Conservation (phyloP, 2,329 filamentous ascomycete genomes). For the Aspergillus pseudoglaucus region DNA sequence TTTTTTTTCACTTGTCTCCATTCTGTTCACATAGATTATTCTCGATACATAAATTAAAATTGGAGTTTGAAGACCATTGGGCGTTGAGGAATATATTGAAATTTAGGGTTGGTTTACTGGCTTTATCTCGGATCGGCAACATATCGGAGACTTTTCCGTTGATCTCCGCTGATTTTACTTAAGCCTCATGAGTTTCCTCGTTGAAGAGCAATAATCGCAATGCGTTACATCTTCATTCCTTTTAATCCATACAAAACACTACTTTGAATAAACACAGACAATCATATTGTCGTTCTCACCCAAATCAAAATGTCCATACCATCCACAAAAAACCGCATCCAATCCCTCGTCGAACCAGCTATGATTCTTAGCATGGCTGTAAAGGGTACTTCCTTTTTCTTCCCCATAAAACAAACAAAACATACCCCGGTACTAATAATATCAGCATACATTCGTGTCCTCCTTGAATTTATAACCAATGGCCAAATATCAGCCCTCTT, state of each 20-base stretch:
- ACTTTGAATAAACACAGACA: too few species aligned
- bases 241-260: not conserved
- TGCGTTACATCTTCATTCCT: not conserved
- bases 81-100: not conserved
- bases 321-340: not conserved
- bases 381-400: not conserved
- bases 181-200: too few species aligned
- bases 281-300: too few species aligned
- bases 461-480: slow-evolving; percentile 25
- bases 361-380: not conserved
- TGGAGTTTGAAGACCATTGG: not conserved
- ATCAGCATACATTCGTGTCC: slow-evolving; percentile 27
- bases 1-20: too few species aligned
- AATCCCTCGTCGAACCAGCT: not conserved
- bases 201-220: too few species aligned
- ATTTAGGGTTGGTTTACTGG: not conserved
- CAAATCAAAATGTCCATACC: not conserved
- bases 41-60: too few species aligned
- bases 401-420: not conserved
- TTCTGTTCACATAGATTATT: too few species aligned
- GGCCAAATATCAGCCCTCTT: slow-evolving; percentile 32
- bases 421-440: slow-evolving; percentile 7
- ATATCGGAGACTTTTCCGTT: not conserved
- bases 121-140: not conserved
- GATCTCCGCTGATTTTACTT: not conserved